Conservation (phyloP, 2,329 filamentous ascomycete species). For the Ascochyta pisi region DNA sequence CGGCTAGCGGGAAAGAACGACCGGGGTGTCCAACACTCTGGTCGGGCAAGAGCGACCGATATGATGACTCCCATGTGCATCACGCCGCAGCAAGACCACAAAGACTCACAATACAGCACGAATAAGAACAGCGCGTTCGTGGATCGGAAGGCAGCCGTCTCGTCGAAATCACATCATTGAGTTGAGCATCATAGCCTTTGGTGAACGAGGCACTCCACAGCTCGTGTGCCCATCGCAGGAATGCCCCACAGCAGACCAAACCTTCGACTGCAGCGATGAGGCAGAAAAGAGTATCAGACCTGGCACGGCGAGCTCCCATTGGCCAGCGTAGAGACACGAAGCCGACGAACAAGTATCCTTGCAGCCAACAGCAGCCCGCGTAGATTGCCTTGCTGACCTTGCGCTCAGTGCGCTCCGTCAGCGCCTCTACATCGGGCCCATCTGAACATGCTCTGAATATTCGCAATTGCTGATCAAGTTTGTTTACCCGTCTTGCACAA, state of each 20-base stretch:
- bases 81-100: conserved; percentile 13
- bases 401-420: conserved; percentile 14
- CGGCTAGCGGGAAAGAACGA: conserved; percentile 25
- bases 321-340: conserved; percentile 35
- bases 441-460: conserved; percentile 24
- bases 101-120: conserved; percentile 20
- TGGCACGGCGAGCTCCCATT: conserved; percentile 30
- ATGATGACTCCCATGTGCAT: conserved; percentile 32
- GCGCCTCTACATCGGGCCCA: conserved; percentile 26
- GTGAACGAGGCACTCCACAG: conserved; percentile 19
- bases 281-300: conserved; percentile 31
- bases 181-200: conserved; percentile 5
- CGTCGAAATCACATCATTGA: conserved; percentile 6
- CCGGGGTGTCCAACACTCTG: conserved; percentile 22
- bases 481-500: conserved; percentile 11
- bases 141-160: conserved; percentile 1
- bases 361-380: conserved; percentile 33
- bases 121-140: conserved; percentile 10
- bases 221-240: conserved; percentile 35
- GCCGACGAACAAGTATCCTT: conserved; percentile 28
- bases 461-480: conserved; percentile 5
- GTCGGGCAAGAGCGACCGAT: conserved; percentile 18
- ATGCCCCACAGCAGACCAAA: conserved; percentile 42
- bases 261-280: conserved; percentile 36
- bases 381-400: conserved; percentile 30